Evolutionary conservation across 768 basidiomycete species (phyloP).

Genomic region (Neoboletus subvelutipes): DNA sequence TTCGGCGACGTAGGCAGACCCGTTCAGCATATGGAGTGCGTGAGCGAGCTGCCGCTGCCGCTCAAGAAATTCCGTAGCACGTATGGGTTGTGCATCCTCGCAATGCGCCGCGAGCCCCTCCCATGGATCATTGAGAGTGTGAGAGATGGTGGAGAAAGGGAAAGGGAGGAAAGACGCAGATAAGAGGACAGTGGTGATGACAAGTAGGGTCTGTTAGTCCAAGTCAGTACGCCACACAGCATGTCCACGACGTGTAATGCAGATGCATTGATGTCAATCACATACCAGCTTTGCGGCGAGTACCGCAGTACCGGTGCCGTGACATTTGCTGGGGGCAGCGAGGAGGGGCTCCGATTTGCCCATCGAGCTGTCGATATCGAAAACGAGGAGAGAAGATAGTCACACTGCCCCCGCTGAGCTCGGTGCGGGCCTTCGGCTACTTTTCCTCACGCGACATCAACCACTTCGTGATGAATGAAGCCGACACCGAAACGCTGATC

Average conservation of each 20-base stretch:
- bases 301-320: not conserved
- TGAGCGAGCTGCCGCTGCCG: conserved; percentile 58
- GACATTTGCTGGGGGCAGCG: not conserved
- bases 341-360: not conserved
- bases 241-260: not conserved
- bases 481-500: conserved; percentile 67
- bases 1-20: conserved; percentile 74
- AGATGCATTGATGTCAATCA: not conserved
- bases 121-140: conserved; percentile 16
- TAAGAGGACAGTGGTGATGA: conserved; percentile 7
- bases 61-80: conserved; percentile 41
- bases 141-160: not conserved
- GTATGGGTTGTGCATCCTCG: conserved; percentile 48
- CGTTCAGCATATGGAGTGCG: conserved; percentile 48
- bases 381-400: not conserved
- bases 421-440: not conserved
- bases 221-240: not conserved
- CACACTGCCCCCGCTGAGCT: conserved; percentile 3
- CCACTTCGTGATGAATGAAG: conserved; percentile 21
- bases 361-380: conserved; percentile 6
- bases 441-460: not conserved
- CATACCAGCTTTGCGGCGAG: conserved; percentile 14
- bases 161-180: conserved; percentile 1
- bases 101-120: conserved; percentile 42
- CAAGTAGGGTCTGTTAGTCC: conserved; percentile 12